Evolutionary conservation across 179 eudicot genomes (phyloP).

Genomic region (Heliamphora ciliata): DNA sequence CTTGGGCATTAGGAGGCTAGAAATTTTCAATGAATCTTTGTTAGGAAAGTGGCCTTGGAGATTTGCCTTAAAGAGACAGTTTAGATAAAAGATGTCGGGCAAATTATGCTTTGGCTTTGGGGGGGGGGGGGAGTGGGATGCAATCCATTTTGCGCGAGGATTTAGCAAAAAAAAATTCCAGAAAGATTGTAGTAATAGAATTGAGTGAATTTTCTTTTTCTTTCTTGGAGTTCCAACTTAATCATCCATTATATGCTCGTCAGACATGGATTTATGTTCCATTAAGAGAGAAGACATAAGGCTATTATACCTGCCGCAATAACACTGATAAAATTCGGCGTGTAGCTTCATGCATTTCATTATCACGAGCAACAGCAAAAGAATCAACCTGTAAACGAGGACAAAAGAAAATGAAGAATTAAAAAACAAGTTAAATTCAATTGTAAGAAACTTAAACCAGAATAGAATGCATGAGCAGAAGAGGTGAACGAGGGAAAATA

Average conservation of each 20-base stretch:
- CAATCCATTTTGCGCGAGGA: neutral
- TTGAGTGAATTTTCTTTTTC: neutral
- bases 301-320: slow-evolving; percentile 66
- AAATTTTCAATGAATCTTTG: too few species aligned
- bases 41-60: too few species aligned
- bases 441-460: neutral
- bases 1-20: too few species aligned
- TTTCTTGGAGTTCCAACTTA: neutral
- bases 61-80: too few species aligned
- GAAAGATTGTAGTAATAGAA: neutral
- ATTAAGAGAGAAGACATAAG: neutral
- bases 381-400: slow-evolving; percentile 70
- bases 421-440: neutral
- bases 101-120: too few species aligned
- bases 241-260: neutral
- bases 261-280: neutral
- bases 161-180: neutral
- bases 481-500: neutral
- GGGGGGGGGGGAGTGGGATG: too few species aligned
- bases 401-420: neutral
- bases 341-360: slow-evolving; percentile 95
- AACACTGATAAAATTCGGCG: slow-evolving; percentile 80
- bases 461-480: neutral
- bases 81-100: too few species aligned
- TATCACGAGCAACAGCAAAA: slow-evolving; percentile 90